Evolutionary conservation across 2,329 filamentous ascomycete genomes (phyloP), one percentile per base, ranked within the genome.

Genomic region (Sarocladium strictum): DNA sequence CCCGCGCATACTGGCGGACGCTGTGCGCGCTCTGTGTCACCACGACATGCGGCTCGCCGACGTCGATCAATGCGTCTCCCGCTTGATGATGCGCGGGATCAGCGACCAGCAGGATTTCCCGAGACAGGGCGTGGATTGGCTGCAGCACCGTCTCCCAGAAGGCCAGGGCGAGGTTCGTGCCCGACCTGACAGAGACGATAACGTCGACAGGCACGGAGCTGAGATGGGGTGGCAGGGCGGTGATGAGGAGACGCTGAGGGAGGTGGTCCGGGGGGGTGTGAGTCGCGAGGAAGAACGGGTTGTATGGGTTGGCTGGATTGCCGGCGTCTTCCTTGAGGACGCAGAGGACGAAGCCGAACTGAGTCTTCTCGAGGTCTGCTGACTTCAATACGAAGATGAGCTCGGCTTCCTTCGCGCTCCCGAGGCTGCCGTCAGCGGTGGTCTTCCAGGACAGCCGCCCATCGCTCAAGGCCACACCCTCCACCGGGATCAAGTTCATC

Each of bases 111-210:
- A 53, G 17, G 23, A 40, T 14, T 54, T 40, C 60, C 51, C 54
- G 75, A 2, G 83, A 60, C 1, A 71, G 61, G 15, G 62, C 62
- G 45, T 89, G 72, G 1, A 89, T 65, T 1, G 83, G 84, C 53
- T 70, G 68, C 15, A 91, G 62, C 0, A 83, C 74, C 3, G 67
- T 57, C 1, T 78, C 64, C 68, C 80, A 89, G 59, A 87, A 83
- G 1, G 63, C 58, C 27, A 71, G 65, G 0, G 86, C 84, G 14
- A 74, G 72, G 1, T 81, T 78, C 1, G 78, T 79, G 14, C 88
- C 88, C 0, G 88, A 89, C 19, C 74, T 73, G 0, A 79, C 84
- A 1, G 87, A 91, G 17, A 91, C 76, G 21, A 92, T 66, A 17
- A 90, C 73, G 61, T 89, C 78, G n/a, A 85, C 65, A 55, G 12